Percentiles rank a stretch among this genome's conserved stretches.
phyloP scores from a whole-genome alignment of 2,329 filamentous ascomycete genomes.

The Huntiella abstrusa region DNA sequence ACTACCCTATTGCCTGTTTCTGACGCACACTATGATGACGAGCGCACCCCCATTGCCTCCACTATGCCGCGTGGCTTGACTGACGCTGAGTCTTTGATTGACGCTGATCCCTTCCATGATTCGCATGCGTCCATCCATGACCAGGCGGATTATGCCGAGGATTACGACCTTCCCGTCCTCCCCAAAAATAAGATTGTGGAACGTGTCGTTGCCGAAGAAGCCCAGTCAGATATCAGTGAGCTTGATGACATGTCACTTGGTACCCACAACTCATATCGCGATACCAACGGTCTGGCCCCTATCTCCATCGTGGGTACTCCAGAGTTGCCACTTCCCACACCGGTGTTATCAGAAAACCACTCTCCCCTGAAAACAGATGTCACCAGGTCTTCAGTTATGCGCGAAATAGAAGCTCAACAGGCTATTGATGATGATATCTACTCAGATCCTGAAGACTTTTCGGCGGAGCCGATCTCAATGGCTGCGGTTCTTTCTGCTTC shows the following conservation, averaged over 20 bases:
- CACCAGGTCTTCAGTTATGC: neutral
- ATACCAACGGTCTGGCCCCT: neutral
- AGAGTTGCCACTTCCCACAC: constrained; percentile 1
- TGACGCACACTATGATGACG: no score
- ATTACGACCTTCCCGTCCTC: neutral
- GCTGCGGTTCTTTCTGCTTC: neutral
- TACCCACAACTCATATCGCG: neutral
- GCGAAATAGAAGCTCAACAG: neutral
- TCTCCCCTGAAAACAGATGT: neutral
- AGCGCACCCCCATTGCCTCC: no score
- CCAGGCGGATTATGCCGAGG: no score
- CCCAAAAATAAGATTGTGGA: neutral
- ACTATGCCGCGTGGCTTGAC: no score
- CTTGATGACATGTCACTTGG: constrained; percentile 1
- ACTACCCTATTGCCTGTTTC: no score
- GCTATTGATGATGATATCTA: neutral
- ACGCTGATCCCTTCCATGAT: neutral
- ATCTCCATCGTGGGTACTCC: neutral
- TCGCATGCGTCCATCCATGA: neutral
- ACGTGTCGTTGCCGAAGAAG: neutral
- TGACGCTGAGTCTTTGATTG: neutral
- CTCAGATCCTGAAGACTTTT: constrained; percentile 2
- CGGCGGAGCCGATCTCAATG: neutral
- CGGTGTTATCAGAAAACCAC: neutral
- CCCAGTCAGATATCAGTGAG: constrained; percentile 1